A percentile compares a stretch with the other conserved stretches of the same genome.
Conservation (phyloP, 768 basidiomycete genomes). For the Podaxis sp. region DNA sequence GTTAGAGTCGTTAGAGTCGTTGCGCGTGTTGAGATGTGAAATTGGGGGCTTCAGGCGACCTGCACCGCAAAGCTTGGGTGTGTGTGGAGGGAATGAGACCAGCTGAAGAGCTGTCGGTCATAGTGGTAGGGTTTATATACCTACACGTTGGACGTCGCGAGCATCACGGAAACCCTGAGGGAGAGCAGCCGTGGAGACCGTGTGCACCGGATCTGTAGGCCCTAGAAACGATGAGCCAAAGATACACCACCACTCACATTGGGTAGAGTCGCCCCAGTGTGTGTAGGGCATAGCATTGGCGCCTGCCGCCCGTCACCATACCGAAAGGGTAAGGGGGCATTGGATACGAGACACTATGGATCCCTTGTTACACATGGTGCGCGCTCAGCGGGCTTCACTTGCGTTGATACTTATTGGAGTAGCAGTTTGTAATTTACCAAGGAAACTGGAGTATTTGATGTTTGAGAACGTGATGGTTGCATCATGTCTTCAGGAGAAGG, state of each 20-base stretch:
- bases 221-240: not conserved
- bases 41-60: conserved; percentile 25
- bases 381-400: not conserved
- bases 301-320: not conserved
- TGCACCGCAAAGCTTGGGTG: conserved; percentile 30
- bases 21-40: not conserved
- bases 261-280: not conserved
- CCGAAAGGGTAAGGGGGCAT: not conserved
- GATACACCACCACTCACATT: not conserved
- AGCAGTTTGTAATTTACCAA: not conserved
- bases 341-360: not conserved
- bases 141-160: not conserved
- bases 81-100: conserved; percentile 31
- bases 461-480: not conserved
- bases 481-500: not conserved
- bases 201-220: not conserved
- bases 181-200: not conserved
- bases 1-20: not conserved
- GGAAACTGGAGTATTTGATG: not conserved
- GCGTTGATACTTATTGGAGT: not conserved
- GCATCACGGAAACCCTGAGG: not conserved
- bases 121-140: conserved; percentile 15
- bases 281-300: not conserved
- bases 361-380: not conserved
- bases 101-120: conserved; percentile 27